phyloP scores from a whole-genome alignment of 108 stramenopile species.

The Nitzschia sp. region DNA sequence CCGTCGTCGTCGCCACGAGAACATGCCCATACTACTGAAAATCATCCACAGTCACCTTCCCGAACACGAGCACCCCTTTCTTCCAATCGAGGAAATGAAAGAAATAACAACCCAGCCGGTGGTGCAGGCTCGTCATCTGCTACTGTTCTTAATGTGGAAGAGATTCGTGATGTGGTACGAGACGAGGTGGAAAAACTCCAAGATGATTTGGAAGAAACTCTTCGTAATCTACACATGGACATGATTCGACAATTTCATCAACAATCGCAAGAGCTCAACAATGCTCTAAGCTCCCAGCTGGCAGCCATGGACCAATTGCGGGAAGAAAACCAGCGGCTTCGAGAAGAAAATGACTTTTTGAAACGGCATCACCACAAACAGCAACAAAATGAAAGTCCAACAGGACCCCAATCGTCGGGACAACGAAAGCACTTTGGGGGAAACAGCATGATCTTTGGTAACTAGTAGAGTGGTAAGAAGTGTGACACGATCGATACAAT shows the following conservation, averaged over 20 bases:
- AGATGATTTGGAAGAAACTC: slow-evolving; percentile 43
- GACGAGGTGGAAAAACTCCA: slow-evolving; percentile 44
- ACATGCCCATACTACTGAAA: too few species aligned
- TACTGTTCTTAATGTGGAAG: slow-evolving; percentile 18
- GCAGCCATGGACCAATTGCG: slow-evolving; percentile 24
- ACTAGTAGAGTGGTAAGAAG: slow-evolving; percentile 11
- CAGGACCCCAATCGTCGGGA: too few species aligned
- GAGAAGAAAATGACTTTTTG: slow-evolving; percentile 39
- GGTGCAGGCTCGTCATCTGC: too few species aligned
- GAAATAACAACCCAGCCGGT: too few species aligned
- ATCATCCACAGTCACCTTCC: too few species aligned
- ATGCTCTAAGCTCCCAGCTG: slow-evolving; percentile 16
- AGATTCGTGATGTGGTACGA: slow-evolving; percentile 31
- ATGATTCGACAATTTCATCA: slow-evolving; percentile 42
- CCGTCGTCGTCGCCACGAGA: too few species aligned
- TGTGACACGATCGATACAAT: too few species aligned
- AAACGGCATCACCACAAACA: slow-evolving; percentile 10
- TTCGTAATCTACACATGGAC: slow-evolving; percentile 45
- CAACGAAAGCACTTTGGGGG: not conserved
- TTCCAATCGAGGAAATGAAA: too few species aligned
- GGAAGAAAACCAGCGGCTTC: slow-evolving; percentile 31
- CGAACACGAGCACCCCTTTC: too few species aligned
- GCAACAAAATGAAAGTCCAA: too few species aligned
- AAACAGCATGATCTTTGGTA: slow-evolving; percentile 11
- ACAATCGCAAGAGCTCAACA: slow-evolving; percentile 46